Conservation (phyloP, 768 basidiomycete genomes). For the Leucogyrophana mollusca region DNA sequence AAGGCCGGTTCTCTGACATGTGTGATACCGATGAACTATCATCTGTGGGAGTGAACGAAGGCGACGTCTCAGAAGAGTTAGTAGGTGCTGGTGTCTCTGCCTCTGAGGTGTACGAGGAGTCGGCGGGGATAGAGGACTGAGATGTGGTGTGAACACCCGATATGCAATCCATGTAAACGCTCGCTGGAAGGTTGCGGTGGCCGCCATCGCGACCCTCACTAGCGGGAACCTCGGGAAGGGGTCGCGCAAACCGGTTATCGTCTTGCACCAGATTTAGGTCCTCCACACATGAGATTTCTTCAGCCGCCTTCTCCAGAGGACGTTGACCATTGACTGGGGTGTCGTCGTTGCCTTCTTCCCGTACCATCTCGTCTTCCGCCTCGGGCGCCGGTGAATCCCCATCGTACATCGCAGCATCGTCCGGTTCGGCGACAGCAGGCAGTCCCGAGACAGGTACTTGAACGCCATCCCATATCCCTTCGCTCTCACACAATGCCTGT, state of each 20-base stretch:
- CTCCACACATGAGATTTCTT: too few relatives aligned
- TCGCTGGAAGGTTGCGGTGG: not conserved
- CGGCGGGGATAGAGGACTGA: not conserved
- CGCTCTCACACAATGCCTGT: slow-evolving; percentile 69
- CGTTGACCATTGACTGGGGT: too few relatives aligned
- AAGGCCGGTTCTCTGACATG: slow-evolving; percentile 28
- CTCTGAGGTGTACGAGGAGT: slow-evolving; percentile 1
- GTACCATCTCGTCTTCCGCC: too few relatives aligned
- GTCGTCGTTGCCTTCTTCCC: too few relatives aligned
- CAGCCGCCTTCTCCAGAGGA: too few relatives aligned
- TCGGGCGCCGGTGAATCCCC: too few relatives aligned
- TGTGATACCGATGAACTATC: slow-evolving; percentile 34
- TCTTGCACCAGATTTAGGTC: slow-evolving; percentile 9
- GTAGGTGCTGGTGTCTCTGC: slow-evolving; percentile 2
- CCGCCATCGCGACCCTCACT: slow-evolving; percentile 2
- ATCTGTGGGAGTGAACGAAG: slow-evolving; percentile 25
- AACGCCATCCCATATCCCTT: slow-evolving; percentile 58
- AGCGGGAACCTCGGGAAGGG: slow-evolving; percentile 25
- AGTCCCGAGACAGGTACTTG: not conserved
- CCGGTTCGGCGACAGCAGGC: too few relatives aligned
- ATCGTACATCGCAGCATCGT: too few relatives aligned
- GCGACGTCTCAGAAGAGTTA: slow-evolving; percentile 18
- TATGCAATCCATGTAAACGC: too few relatives aligned
- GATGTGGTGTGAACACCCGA: not conserved
- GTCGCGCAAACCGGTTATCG: slow-evolving; percentile 12